Conservation (phyloP, 2,329 filamentous ascomycete species). For the Sphaerostilbella broomeana region DNA sequence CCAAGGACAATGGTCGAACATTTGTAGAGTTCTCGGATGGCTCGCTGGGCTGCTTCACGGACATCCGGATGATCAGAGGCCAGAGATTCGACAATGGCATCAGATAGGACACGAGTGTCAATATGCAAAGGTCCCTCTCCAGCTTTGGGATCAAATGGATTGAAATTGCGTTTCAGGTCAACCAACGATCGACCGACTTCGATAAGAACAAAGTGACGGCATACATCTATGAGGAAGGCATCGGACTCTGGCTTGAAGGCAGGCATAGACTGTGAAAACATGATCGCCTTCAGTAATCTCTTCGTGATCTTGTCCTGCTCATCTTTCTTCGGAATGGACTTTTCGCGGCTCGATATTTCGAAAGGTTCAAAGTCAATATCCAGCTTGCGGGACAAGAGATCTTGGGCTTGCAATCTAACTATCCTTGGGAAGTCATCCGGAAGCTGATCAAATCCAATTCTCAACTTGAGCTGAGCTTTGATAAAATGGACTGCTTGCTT, state of each 20-base stretch:
- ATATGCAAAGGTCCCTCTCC: slow-evolving; percentile 84
- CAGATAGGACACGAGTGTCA: slow-evolving; percentile 78
- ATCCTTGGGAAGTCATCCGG: slow-evolving; percentile 84
- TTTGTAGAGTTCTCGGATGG: slow-evolving; percentile 71
- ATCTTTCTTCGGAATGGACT: slow-evolving; percentile 80
- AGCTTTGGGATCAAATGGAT: slow-evolving; percentile 74
- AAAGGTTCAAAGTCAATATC: slow-evolving; percentile 65
- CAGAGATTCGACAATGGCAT: slow-evolving; percentile 84
- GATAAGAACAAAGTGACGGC: slow-evolving; percentile 82
- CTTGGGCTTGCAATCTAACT: slow-evolving; percentile 82
- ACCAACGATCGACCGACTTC: slow-evolving; percentile 83
- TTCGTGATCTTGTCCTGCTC: slow-evolving; percentile 77
- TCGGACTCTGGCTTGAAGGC: slow-evolving; percentile 73
- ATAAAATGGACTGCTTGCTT: slow-evolving; percentile 85
- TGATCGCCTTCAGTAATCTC: slow-evolving; percentile 80
- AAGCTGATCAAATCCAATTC: slow-evolving; percentile 78
- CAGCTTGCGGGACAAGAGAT: slow-evolving; percentile 66
- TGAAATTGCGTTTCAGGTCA: slow-evolving; percentile 67
- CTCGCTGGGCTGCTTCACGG: slow-evolving; percentile 73
- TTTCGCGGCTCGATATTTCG: slow-evolving; percentile 68
- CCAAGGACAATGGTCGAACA: slow-evolving; percentile 75
- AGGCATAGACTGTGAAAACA: slow-evolving; percentile 76
- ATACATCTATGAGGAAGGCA: slow-evolving; percentile 70
- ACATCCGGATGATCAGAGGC: slow-evolving; percentile 77
- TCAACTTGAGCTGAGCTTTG: slow-evolving; percentile 80